Evolutionary conservation across 208 protist genomes (phyloP).

Genomic region (Crithidia thermophila): DNA sequence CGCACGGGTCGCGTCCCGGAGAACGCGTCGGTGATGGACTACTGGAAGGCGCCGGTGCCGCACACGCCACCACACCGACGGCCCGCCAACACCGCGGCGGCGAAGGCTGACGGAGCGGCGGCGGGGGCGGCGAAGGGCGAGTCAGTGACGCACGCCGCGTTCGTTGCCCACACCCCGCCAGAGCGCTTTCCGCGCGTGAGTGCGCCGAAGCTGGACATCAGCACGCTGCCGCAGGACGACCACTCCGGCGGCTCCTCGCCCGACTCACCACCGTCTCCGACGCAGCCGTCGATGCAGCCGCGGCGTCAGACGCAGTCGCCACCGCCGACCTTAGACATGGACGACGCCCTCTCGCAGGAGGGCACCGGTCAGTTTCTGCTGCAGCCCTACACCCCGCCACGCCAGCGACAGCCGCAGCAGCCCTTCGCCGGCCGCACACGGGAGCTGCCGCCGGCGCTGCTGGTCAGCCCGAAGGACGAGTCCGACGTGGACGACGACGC

Average conservation of each 20-base stretch:
- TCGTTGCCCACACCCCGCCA: slow-evolving; percentile 1
- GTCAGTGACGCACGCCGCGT: background rate
- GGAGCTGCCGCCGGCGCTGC: background rate
- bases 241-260: slow-evolving; percentile 1
- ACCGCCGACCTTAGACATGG: background rate
- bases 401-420: slow-evolving; percentile 11
- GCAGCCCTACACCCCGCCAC: slow-evolving; percentile 18
- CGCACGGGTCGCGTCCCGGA: slow-evolving; percentile 37
- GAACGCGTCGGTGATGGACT: slow-evolving; percentile 43
- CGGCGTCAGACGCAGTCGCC: slow-evolving; percentile 11
- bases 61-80: background rate
- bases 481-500: background rate
- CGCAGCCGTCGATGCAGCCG: slow-evolving; percentile 13
- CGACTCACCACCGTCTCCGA: slow-evolving; percentile 20
- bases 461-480: background rate
- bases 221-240: background rate
- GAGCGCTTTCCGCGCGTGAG: background rate
- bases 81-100: background rate
- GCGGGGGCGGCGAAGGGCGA: background rate
- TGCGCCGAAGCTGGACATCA: background rate
- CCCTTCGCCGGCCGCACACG: background rate
- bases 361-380: background rate
- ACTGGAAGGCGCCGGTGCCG: slow-evolving; percentile 33
- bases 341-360: background rate
- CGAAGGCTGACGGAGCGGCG: background rate